Base-by-base conservation (phyloP, 2,329 filamentous ascomycete species). In the Alternaria postmessia region DNA sequence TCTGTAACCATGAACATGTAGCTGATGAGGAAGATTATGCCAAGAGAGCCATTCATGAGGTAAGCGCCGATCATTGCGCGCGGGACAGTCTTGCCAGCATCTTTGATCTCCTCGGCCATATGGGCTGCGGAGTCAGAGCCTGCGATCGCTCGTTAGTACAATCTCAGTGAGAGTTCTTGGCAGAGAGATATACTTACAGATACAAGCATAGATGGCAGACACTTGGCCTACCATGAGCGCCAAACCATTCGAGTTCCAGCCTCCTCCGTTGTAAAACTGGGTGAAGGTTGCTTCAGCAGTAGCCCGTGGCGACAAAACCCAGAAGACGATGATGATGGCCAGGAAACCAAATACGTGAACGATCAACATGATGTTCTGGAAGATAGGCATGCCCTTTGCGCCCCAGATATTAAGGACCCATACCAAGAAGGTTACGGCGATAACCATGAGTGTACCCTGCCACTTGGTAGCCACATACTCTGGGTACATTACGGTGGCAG, bases 391-490 rank as follows among this genome's bases (percentile, higher is more conserved):
- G 6, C 59, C 48, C 26, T 63, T 66, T 8, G 74, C 59, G 6
- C 72, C 73, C 58, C 68, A 78, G 30, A 76, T 67, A 58, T 84
- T 85, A 62, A 81, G 75, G 3, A 78, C 59, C 67, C 80, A 80
- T 26, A 80, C 80, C 4, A 84, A 61, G 4, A 80, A 52, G 20
- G 81, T 79, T 49, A 83, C 78, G 1, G 80, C 80, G 57, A 83
- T 81, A 9, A 83, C 80, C 58, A 84, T 80, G 2, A 85, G 71
- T 0, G 82, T 85, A 12, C 80, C 82, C 39, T 85, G 82, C 82
- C 82, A 85, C 42, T 75, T 76, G 6, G 78, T 75, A 0, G 78
- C 74, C 0, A 64, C 61, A 57, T 84, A 85, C 8, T 75, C 68
- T 0, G 79, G 79, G 38, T 81, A 80, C 61, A 82, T 75, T 51